Evolutionary conservation across 148 eudicot genomes (phyloP), one percentile per base, ranked within the genome.

Genomic region (Fagopyrum homotropicum): DNA sequence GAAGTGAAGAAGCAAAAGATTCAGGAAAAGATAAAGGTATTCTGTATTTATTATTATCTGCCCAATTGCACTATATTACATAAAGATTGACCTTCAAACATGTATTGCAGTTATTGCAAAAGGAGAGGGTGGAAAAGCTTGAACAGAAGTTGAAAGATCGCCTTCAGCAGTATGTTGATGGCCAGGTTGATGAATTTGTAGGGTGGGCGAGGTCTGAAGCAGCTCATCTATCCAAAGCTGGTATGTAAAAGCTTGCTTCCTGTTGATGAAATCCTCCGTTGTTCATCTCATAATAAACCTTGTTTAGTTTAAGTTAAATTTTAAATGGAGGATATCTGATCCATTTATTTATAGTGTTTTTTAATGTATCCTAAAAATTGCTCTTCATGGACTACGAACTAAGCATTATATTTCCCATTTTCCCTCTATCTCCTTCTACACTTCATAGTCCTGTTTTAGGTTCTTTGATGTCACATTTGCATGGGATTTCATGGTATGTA

Each of bases 121-220:
- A 81, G 80, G 97, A 88, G 79, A 94, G 98, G 81, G 85, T 86
- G 80, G 93, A 85, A 19, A 94, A 87, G 80, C 98, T 94, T 75
- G 82, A 82, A 76, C 68, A 45, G 59, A 82, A 75, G 72, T 78
- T 94, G 69, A 94, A 86, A 77, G 82, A 81, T 78, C 88, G 85
- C 29, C 98, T 94, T 63, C 87, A 90, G 69, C 88, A 89, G 51
- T 94, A 79, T 81, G 93, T 91, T 77, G 89, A 89, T 70, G 96
- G 96, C 49, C 84, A 77, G n/a, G 74, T 72, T 26, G 83, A 86
- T 80, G 93, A 88, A 75, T 94, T 89, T 81, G 86, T 94, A 71
- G 85, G 81, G 12, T 88, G 87, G 90, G 98, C 90, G 72, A 91
- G 83, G 80, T 66, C 81, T 48, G 98, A 94, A 85, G 96, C 98